Evolutionary conservation across 176 grass and related monocot species (phyloP).

Genomic region (Lolium rigidum): DNA sequence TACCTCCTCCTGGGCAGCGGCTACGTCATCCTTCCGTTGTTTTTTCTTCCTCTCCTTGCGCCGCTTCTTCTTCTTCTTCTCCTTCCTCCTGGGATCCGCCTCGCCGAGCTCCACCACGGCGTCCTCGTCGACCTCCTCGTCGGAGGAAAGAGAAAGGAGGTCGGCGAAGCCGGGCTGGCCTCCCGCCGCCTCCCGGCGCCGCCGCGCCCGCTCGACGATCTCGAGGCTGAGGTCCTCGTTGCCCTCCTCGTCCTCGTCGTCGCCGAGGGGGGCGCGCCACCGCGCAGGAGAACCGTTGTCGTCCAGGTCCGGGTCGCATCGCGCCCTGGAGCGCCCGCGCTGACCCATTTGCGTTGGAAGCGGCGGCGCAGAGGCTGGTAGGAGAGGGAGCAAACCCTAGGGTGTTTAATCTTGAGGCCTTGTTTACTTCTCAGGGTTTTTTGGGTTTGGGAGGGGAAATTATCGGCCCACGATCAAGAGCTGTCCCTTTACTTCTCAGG

Average conservation of each 20-base stretch:
- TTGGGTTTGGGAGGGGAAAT: no score
- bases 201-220: slow-evolving; percentile 66
- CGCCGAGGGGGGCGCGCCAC: slow-evolving; percentile 24
- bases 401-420: no score
- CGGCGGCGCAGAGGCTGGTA: background rate
- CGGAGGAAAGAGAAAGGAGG: slow-evolving; percentile 36
- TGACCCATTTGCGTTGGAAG: slow-evolving; percentile 50
- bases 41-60: slow-evolving; percentile 54
- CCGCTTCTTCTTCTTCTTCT: slow-evolving; percentile 60
- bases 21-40: slow-evolving; percentile 43
- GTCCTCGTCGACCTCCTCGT: slow-evolving; percentile 47
- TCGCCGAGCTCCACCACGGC: slow-evolving; percentile 41
- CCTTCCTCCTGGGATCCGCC: slow-evolving; percentile 41
- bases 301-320: slow-evolving; percentile 45
- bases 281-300: slow-evolving; percentile 8
- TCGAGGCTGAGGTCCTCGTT: slow-evolving; percentile 92
- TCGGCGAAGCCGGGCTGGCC: background rate
- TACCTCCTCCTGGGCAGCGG: slow-evolving; percentile 17
- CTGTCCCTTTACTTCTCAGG: no score
- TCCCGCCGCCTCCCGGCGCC: slow-evolving; percentile 35
- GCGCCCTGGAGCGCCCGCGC: slow-evolving; percentile 49
- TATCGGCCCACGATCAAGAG: no score
- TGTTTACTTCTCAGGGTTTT: no score
- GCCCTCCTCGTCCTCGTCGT: slow-evolving; percentile 64
- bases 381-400: slow-evolving; percentile 36